Base-by-base conservation (phyloP, 2,329 filamentous ascomycete species). In the Coniochaeta sp. region DNA sequence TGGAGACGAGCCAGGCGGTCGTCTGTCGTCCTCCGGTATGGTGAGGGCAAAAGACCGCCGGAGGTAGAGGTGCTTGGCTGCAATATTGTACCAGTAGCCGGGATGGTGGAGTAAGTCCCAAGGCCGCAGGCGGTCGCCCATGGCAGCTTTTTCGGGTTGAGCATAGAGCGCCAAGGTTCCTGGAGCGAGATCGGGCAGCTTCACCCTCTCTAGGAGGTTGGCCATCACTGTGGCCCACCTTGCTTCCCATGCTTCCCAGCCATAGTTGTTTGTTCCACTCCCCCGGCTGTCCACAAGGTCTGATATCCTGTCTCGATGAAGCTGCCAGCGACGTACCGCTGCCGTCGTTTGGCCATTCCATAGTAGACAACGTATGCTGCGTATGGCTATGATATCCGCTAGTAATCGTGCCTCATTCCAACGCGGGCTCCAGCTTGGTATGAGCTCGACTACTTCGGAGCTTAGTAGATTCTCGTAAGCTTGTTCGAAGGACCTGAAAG, bases 371-470 rank as follows among this genome's bases (percentile, higher is more conserved):
- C 93, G 87, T 19, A 98, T 79, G 59, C 89, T 87, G 57, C 93
- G 88, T 58, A 97, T 83, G 0, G 91, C 87, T 64, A 96, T 84
- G 12, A 89, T 76, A 72, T 99, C 95, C 2, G 91, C 89, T 40
- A 98, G 73, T 33, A 95, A 76, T n/a, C 95, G 85, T n/a, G 90
- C 91, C 72, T 98, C 91, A 69, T 96, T 90, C 83, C 93, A 99
- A 62, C 92, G 84, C 17, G 90, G 87, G 66, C 87, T 93, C 93
- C 93, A 97, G 68, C 87, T 93, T 4, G 92, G 89, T 61, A 96
- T 93, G 16, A 88, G 88, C 68, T 96, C 93, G 67, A 97, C 86
- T 7, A 96, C 83, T 68, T 97, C 93, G 31, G 88, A 80, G 19
- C 89, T 88, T 64, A 98, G 84, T 12, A 99, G 75, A 24, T 85